A percentile compares a stretch with the other conserved stretches of the same genome.
phyloP scores from a whole-genome alignment of 805 yeast genomes.

The Saccharomycopsis capsularis region DNA sequence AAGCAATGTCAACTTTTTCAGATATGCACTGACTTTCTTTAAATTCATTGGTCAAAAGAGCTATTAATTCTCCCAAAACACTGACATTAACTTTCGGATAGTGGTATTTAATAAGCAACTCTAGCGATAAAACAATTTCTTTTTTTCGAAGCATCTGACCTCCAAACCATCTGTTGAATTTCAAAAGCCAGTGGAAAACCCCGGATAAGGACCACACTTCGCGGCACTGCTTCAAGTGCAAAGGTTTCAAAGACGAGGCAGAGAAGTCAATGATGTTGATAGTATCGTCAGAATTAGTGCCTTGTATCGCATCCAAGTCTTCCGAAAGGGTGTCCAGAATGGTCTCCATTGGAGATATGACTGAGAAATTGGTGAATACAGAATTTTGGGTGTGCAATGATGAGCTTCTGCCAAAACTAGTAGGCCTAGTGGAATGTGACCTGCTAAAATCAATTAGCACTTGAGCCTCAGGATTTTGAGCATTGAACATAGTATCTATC shows the following conservation, averaged over 20 bases:
- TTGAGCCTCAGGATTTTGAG: too few relatives aligned
- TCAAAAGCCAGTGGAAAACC: conserved; percentile 14
- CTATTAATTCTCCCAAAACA: conserved; percentile 1
- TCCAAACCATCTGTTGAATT: conserved; percentile 13
- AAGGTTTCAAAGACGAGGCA: conserved; percentile 4
- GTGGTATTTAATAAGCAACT: conserved; percentile 3
- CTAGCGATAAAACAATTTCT: conserved; percentile 10
- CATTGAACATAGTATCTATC: too few relatives aligned
- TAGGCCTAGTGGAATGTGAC: too few relatives aligned
- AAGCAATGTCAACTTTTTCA: conserved; percentile 7
- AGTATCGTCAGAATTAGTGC: conserved; percentile 11
- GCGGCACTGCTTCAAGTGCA: conserved; percentile 12
- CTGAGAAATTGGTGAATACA: not conserved
- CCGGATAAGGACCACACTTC: conserved; percentile 16
- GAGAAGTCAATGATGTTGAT: conserved; percentile 8
- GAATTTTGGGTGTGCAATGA: not conserved
- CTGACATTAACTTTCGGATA: conserved; percentile 4
- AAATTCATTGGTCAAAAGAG: conserved; percentile 1
- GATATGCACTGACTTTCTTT: not conserved
- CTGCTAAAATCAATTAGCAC: too few relatives aligned
- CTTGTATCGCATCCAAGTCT: not conserved
- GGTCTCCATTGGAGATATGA: conserved; percentile 5
- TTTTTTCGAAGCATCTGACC: conserved; percentile 11
- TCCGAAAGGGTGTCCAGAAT: conserved; percentile 1
- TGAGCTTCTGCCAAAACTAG: too few relatives aligned